Percentiles rank a stretch among this genome's conserved stretches.
Conservation (phyloP, 176 grass and related monocot genomes). For the Poa pratensis region DNA sequence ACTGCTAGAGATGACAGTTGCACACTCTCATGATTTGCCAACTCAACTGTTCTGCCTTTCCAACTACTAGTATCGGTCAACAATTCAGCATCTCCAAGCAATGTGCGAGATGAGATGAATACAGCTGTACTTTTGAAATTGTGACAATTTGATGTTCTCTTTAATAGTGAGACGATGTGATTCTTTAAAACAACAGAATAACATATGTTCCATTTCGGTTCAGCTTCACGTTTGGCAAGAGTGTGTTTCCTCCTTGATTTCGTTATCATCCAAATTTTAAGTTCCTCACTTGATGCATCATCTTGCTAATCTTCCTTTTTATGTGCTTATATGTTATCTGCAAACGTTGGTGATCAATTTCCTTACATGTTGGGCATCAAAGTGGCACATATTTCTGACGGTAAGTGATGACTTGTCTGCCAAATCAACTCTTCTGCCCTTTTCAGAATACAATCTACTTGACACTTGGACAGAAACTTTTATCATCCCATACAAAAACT, state of each 20-base stretch:
- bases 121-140: background rate
- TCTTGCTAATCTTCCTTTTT: background rate
- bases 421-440: too few species aligned
- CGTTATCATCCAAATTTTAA: conserved; percentile 39
- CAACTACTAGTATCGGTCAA: background rate
- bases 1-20: too few species aligned
- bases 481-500: too few species aligned
- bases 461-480: too few species aligned
- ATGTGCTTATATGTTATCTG: background rate
- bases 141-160: background rate
- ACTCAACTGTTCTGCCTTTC: background rate
- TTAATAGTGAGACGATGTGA: background rate
- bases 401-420: too few species aligned
- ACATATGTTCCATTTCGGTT: conserved; percentile 45
- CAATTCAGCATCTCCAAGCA: background rate
- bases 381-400: too few species aligned
- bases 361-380: too few species aligned
- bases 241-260: conserved; percentile 28
- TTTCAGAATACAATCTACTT: too few species aligned
- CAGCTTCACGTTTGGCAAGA: conserved; percentile 21
- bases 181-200: conserved; percentile 34
- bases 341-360: too few species aligned
- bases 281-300: background rate
- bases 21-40: background rate
- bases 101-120: background rate